A percentile compares a stretch with the other conserved stretches of the same genome.
Evolutionary conservation across 208 protist genomes (phyloP).

Genomic region (Leishmania arabica): DNA sequence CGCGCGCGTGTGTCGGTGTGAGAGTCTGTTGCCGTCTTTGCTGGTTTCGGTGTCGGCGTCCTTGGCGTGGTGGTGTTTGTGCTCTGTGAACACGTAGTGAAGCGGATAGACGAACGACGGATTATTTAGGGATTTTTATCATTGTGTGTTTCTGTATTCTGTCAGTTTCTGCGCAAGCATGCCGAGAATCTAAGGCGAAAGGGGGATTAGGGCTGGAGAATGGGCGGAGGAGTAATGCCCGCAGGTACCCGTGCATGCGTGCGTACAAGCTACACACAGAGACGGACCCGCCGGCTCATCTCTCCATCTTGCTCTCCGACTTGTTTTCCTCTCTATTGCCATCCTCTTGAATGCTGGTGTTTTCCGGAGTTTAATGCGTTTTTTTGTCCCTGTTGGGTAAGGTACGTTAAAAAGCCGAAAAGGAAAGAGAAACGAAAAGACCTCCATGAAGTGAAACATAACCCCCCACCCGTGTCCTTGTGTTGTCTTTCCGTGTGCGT

Average conservation of each 20-base stretch:
- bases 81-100: background rate
- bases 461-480: background rate
- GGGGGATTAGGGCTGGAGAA: background rate
- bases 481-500: background rate
- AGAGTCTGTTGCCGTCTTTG: background rate
- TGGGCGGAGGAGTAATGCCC: background rate
- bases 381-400: background rate
- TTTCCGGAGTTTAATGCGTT: background rate
- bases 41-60: background rate
- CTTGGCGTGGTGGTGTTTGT: background rate
- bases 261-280: background rate
- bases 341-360: background rate
- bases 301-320: background rate
- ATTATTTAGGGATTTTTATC: background rate
- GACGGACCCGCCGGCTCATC: background rate
- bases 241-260: no score
- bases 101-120: background rate
- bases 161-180: background rate
- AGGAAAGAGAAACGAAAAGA: background rate
- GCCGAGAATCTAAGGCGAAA: background rate
- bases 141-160: background rate
- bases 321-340: background rate
- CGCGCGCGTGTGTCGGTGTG: background rate
- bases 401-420: background rate
- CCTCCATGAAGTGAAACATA: background rate